Percentiles rank a stretch among this genome's conserved stretches.
Evolutionary conservation across 148 eudicot species (phyloP).

Genomic region (Vaccinium macrocarpon): DNA sequence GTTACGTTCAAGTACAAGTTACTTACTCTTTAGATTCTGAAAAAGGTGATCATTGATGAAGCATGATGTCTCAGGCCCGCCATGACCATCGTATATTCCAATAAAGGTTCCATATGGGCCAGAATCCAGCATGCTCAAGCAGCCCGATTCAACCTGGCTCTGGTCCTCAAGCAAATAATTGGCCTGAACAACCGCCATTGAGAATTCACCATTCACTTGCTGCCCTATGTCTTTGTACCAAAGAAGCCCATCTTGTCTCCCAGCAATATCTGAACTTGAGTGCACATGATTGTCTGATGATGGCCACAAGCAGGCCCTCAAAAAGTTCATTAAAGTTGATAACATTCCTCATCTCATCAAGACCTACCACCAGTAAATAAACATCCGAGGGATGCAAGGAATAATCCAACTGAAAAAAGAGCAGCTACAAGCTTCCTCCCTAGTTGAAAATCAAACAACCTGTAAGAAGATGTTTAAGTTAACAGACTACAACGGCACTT

Average conservation of each 20-base stretch:
- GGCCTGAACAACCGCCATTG: conserved; percentile 49
- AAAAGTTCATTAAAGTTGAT: conserved; percentile 38
- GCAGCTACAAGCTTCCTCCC: not conserved
- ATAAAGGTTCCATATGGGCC: conserved; percentile 46
- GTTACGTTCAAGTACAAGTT: not conserved
- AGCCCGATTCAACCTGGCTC: conserved; percentile 46
- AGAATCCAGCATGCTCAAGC: conserved; percentile 40
- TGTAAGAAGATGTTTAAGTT: not conserved
- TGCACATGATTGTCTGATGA: conserved; percentile 25
- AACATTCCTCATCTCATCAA: conserved; percentile 46
- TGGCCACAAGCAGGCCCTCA: conserved; percentile 39
- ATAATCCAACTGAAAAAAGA: not conserved
- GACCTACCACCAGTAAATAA: conserved; percentile 24
- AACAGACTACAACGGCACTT: not conserved
- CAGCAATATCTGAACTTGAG: conserved; percentile 32
- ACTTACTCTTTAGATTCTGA: conserved; percentile 42
- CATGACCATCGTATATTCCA: conserved; percentile 43
- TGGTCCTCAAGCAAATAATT: conserved; percentile 42
- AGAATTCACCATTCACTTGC: conserved; percentile 42
- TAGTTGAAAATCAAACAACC: not conserved
- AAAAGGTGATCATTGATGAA: conserved; percentile 39
- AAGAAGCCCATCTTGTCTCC: conserved; percentile 43
- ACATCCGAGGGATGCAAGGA: conserved; percentile 29
- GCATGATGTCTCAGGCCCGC: conserved; percentile 18
- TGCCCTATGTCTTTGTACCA: conserved; percentile 47